Conservation (phyloP, 768 basidiomycete species). For the Suillus fuscotomentosus region DNA sequence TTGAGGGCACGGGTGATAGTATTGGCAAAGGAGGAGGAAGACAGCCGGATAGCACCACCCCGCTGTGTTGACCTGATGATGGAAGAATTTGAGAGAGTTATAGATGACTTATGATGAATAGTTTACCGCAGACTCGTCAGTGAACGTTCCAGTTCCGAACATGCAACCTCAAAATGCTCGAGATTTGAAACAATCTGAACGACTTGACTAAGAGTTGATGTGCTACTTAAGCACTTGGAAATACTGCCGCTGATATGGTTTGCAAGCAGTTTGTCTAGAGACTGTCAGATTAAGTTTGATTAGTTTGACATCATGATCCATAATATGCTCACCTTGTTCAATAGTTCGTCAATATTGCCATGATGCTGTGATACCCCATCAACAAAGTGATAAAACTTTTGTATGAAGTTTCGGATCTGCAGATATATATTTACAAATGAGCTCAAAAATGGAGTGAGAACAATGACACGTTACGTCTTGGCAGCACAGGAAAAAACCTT, state of each 20-base stretch:
- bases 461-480: slow-evolving; percentile 55
- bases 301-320: background rate
- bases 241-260: slow-evolving; percentile 77
- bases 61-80: slow-evolving; percentile 70
- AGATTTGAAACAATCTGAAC: slow-evolving; percentile 91
- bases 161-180: slow-evolving; percentile 87
- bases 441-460: background rate
- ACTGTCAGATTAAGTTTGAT: slow-evolving; percentile 42
- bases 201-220: slow-evolving; percentile 84
- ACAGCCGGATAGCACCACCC: slow-evolving; percentile 76
- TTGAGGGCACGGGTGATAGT: slow-evolving; percentile 68
- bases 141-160: slow-evolving; percentile 79
- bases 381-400: slow-evolving; percentile 94
- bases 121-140: slow-evolving; percentile 77
- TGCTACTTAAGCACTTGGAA: slow-evolving; percentile 65
- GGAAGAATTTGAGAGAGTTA: slow-evolving; percentile 4
- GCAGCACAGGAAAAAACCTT: slow-evolving; percentile 93
- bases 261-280: slow-evolving; percentile 80
- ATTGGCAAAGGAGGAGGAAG: slow-evolving; percentile 62
- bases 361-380: slow-evolving; percentile 94
- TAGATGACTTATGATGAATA: background rate
- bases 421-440: slow-evolving; percentile 6
- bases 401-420: slow-evolving; percentile 85
- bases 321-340: slow-evolving; percentile 66
- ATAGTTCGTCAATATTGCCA: slow-evolving; percentile 85